Base-by-base conservation (phyloP, 371 early-diverging fungal genomes). In the Globomyces sp. region DNA sequence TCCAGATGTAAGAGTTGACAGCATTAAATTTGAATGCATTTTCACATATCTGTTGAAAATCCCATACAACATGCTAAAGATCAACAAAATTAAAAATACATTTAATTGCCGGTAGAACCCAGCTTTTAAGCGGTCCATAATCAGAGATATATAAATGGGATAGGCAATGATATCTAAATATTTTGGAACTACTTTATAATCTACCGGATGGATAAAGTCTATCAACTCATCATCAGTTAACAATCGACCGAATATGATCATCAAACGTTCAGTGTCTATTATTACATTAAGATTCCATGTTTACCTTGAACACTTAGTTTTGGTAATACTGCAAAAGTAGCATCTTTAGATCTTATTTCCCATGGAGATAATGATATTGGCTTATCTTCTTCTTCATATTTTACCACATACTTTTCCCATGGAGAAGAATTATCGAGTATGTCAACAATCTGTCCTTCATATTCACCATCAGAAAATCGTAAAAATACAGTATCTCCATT, bases 101-200 rank as follows among this genome's bases (percentile, higher is more conserved):
- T 67, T 58, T 40, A 65, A 24, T 10, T 63, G 49, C 3, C 75
- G 60, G 55, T 74, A 74, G 58, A 69, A 74, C 1, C 62, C 63
- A 40, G 60, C 50, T 1, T 46, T 39, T 37, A 72, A 39, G 2
- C 75, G 62, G 6, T 59, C 52, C 40, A 11, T 5, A 9, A 74
- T 70, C 6, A 67, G 4, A 0, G 52, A 39, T 5, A 74, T 43
- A 40, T 39, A 71, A 50, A 71, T 55, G 3, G 75, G 75, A 46
- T 71, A 71, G n/a, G 65, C 57, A 9, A 71, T 52, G n/a, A 53
- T 13, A 13, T 1, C 34, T 37, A 74, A 58, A 52, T 74, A 74
- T 0, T 60, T 49, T 46, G 75, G 75, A 49, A 66, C 71, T 2
- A 6, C 39, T 4, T 47, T 59, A 53, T 71, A 74, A 2, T 53